Percentiles rank a stretch among this genome's conserved stretches.
Conservation (phyloP, 108 stramenopile genomes). For the Parietichytrium sp. region DNA sequence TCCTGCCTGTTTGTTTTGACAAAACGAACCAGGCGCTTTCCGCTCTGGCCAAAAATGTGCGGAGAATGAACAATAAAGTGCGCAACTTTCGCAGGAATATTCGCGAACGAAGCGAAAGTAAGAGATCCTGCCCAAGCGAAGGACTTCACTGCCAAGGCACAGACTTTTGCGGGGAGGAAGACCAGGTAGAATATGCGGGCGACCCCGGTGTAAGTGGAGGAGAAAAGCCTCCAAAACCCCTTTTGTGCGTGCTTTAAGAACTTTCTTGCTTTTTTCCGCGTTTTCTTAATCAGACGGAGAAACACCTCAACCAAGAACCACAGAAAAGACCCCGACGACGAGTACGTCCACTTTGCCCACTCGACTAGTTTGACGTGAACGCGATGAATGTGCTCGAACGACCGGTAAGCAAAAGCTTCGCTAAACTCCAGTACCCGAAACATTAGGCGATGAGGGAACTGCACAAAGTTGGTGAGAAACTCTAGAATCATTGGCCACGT, state of each 20-base stretch:
- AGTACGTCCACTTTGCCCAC: neutral
- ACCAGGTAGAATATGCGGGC: conserved; percentile 2
- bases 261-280: neutral
- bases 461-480: neutral
- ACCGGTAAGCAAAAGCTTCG: neutral
- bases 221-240: neutral
- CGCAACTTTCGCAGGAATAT: neutral
- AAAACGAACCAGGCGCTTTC: neutral
- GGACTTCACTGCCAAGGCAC: neutral
- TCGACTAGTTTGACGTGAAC: neutral
- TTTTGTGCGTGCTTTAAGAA: neutral
- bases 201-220: neutral
- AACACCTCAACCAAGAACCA: neutral
- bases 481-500: neutral
- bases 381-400: neutral
- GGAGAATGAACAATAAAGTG: neutral
- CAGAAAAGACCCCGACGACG: too few relatives aligned
- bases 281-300: neutral
- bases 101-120: neutral
- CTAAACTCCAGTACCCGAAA: neutral
- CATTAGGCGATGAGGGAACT: neutral
- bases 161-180: neutral
- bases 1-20: neutral
- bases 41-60: neutral
- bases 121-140: neutral